phyloP scores from a whole-genome alignment of 2,329 filamentous ascomycete species.

The Akanthomyces uredinophilus region DNA sequence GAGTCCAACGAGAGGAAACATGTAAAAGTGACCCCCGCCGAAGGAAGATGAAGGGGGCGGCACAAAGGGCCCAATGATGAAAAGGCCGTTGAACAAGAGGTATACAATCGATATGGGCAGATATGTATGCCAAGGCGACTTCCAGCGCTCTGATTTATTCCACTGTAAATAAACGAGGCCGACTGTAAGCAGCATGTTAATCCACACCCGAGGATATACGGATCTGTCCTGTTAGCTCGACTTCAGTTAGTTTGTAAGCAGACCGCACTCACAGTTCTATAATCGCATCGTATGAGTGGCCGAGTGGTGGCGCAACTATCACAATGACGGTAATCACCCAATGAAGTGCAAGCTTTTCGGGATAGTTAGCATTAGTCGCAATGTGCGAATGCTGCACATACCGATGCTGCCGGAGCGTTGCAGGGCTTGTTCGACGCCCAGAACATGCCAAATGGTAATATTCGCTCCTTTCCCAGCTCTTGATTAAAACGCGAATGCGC shows the following conservation, averaged over 20 bases:
- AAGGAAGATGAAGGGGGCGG: constrained; percentile 46
- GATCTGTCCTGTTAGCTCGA: constrained; percentile 24
- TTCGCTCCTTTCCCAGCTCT: constrained; percentile 64
- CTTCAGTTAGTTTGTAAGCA: no score
- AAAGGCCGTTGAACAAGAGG: constrained; percentile 46
- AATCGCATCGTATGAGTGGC: constrained; percentile 64
- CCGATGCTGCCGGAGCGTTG: constrained; percentile 55
- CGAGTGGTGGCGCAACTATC: constrained; percentile 60
- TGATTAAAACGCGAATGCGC: constrained; percentile 55
- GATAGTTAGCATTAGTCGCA: background rate
- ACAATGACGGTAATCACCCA: constrained; percentile 62
- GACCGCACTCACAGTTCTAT: constrained; percentile 41
- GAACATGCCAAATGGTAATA: constrained; percentile 60
- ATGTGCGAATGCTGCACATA: constrained; percentile 23
- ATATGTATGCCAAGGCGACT: constrained; percentile 46
- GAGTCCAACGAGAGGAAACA: constrained; percentile 51
- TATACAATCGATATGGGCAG: constrained; percentile 45
- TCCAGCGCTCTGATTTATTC: constrained; percentile 46
- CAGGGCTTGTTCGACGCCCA: constrained; percentile 67
- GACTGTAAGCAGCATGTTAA: constrained; percentile 45
- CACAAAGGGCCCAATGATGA: constrained; percentile 50
- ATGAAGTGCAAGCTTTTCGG: constrained; percentile 53
- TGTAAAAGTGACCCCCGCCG: constrained; percentile 50
- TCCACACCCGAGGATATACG: constrained; percentile 50
- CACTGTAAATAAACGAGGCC: constrained; percentile 49